Percentiles rank a stretch among this genome's conserved stretches.
These are phyloP conservation scores for Ophiostoma pallidulum DNA, from an alignment of 2,329 filamentous ascomycete genomes.

Conservation along the genomic window DNA sequence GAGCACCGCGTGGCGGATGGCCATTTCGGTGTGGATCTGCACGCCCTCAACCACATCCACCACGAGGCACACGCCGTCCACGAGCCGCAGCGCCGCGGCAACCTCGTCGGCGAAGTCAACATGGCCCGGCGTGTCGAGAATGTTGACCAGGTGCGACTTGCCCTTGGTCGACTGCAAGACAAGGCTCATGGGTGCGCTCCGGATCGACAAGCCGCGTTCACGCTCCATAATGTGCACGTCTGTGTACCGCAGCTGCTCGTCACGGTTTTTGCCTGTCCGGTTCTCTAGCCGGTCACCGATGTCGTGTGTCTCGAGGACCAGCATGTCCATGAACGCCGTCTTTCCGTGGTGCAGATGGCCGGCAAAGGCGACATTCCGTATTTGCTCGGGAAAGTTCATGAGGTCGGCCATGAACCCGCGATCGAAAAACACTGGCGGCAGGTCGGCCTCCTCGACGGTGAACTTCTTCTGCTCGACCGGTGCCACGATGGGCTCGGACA, in stretches of 20 bases:
- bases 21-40: slow-evolving; percentile 94
- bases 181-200: slow-evolving; percentile 88
- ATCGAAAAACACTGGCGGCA: slow-evolving; percentile 81
- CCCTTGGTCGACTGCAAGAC: slow-evolving; percentile 80
- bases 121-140: slow-evolving; percentile 92
- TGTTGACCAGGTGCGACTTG: slow-evolving; percentile 91
- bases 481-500: slow-evolving; percentile 86
- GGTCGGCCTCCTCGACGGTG: slow-evolving; percentile 80
- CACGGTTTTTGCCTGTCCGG: slow-evolving; percentile 68
- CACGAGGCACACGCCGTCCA: slow-evolving; percentile 84
- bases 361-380: slow-evolving; percentile 82
- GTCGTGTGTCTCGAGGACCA: slow-evolving; percentile 91
- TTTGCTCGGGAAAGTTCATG: slow-evolving; percentile 93
- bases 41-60: slow-evolving; percentile 98
- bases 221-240: slow-evolving; percentile 85
- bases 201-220: slow-evolving; percentile 83
- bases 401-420: slow-evolving; percentile 89
- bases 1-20: slow-evolving; percentile 89
- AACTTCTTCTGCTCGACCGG: slow-evolving; percentile 95
- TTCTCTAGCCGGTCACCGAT: slow-evolving; percentile 70
- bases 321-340: slow-evolving; percentile 96
- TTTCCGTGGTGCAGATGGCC: slow-evolving; percentile 97
- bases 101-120: slow-evolving; percentile 99
- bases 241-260: slow-evolving; percentile 90
- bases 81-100: slow-evolving; percentile 74